Conservation (phyloP, 768 basidiomycete genomes). For the Solioccasus polychromus region DNA sequence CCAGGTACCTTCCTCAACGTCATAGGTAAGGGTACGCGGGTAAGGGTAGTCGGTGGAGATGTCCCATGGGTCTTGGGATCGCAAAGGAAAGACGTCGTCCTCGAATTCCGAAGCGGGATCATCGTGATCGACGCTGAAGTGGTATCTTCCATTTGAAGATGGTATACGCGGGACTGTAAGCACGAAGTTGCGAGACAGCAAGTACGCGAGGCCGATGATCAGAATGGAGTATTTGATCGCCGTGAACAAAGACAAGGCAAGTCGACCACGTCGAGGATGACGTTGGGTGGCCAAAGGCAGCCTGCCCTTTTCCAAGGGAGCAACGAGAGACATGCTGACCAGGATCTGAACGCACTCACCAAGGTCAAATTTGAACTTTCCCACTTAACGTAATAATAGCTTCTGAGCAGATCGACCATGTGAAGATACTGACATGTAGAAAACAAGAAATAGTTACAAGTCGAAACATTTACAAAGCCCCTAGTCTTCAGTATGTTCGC, state of each 20-base stretch:
- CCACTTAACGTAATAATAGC: not conserved
- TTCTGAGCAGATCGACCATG: too few relatives aligned
- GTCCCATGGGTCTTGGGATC: conserved; percentile 56
- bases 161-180: not conserved
- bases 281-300: conserved; percentile 11
- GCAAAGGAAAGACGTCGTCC: conserved; percentile 62
- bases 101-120: conserved; percentile 44
- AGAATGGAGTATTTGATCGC: conserved; percentile 19
- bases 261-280: not conserved
- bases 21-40: conserved; percentile 62
- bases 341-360: too few relatives aligned
- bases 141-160: not conserved
- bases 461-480: conserved; percentile 10
- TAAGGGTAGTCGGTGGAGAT: conserved; percentile 75
- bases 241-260: conserved; percentile 3
- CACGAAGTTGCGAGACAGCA: conserved; percentile 11
- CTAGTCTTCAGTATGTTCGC: conserved; percentile 18
- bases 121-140: conserved; percentile 13
- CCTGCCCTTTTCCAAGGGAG: conserved; percentile 17
- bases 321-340: conserved; percentile 10
- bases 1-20: conserved; percentile 76
- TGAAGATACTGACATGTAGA: too few relatives aligned
- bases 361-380: too few relatives aligned
- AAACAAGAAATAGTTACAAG: conserved; percentile 7
- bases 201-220: conserved; percentile 18